These are phyloP conservation scores for Trichoderma aggressivum DNA, from an alignment of 2,329 filamentous ascomycete species.

Conservation along the genomic window DNA sequence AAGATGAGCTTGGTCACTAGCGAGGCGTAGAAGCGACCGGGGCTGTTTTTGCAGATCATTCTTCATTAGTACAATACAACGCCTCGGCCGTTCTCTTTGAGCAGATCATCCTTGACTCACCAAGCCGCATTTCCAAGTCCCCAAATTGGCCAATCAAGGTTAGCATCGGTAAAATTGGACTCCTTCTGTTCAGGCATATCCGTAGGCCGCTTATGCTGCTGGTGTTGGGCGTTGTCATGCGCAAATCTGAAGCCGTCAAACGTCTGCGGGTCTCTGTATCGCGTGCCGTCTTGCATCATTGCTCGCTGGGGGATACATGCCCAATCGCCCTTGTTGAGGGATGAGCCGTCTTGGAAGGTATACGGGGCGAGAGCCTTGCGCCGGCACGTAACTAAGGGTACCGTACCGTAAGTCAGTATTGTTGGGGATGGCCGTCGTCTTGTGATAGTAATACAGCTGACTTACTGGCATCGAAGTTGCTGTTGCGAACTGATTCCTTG, in stretches of 20 bases:
- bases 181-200: background rate
- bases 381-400: background rate
- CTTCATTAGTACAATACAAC: background rate
- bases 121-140: background rate
- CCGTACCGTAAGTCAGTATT: background rate
- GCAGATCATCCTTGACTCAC: background rate
- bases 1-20: background rate
- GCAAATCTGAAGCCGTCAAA: slow-evolving; percentile 18
- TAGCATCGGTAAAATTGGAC: background rate
- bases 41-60: background rate
- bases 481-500: slow-evolving; percentile 11
- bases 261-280: background rate
- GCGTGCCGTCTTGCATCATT: slow-evolving; percentile 1
- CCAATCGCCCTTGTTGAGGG: background rate
- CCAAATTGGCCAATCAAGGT: background rate
- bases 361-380: slow-evolving; percentile 6
- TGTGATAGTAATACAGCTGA: background rate
- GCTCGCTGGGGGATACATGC: background rate
- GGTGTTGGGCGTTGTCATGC: background rate
- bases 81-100: background rate
- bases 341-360: slow-evolving; percentile 10
- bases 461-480: slow-evolving; percentile 11
- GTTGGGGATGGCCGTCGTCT: background rate
- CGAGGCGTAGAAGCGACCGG: slow-evolving; percentile 5
- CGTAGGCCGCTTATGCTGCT: background rate